Conservation (phyloP, 176 grass and related monocot species). For the Hordeum vulgare region DNA sequence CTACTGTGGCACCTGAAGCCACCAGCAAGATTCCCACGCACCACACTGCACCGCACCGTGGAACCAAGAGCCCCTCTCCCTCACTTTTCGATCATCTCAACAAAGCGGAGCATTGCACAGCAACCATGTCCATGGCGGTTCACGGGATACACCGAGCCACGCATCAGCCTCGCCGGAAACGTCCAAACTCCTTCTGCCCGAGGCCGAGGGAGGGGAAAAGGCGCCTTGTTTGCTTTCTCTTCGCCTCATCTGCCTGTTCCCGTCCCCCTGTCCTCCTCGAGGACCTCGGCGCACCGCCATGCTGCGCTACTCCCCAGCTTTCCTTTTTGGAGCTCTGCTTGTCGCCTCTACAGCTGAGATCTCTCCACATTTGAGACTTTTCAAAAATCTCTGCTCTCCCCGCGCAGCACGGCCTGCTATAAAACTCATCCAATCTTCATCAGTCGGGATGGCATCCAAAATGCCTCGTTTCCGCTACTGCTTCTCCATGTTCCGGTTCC, state of each 20-base stretch:
- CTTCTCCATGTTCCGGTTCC: background rate
- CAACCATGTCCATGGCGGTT: background rate
- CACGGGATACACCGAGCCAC: background rate
- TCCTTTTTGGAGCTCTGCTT: slow-evolving; percentile 40
- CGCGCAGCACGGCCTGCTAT: slow-evolving; percentile 20
- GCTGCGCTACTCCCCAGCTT: slow-evolving; percentile 5
- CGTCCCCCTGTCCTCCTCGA: slow-evolving; percentile 3
- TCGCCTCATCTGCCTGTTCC: slow-evolving; percentile 12
- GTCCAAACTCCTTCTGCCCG: slow-evolving; percentile 30
- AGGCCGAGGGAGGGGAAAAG: slow-evolving; percentile 8
- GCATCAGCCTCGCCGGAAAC: background rate
- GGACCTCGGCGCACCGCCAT: background rate
- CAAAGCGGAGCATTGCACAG: background rate
- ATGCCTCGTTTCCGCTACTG: slow-evolving; percentile 14
- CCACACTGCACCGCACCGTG: background rate
- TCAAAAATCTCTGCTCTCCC: slow-evolving; percentile 20
- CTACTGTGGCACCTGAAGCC: slow-evolving; percentile 13
- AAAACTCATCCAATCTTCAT: background rate
- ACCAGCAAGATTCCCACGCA: background rate
- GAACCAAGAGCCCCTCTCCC: slow-evolving; percentile 6
- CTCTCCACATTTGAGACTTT: background rate
- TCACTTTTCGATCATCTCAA: slow-evolving; percentile 17
- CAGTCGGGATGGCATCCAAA: background rate
- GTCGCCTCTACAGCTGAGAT: background rate
- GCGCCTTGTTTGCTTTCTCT: slow-evolving; percentile 11